These are phyloP conservation scores for Paraphaeosphaeria minitans DNA, from an alignment of 2,329 filamentous ascomycete species.

Conservation along the genomic window DNA sequence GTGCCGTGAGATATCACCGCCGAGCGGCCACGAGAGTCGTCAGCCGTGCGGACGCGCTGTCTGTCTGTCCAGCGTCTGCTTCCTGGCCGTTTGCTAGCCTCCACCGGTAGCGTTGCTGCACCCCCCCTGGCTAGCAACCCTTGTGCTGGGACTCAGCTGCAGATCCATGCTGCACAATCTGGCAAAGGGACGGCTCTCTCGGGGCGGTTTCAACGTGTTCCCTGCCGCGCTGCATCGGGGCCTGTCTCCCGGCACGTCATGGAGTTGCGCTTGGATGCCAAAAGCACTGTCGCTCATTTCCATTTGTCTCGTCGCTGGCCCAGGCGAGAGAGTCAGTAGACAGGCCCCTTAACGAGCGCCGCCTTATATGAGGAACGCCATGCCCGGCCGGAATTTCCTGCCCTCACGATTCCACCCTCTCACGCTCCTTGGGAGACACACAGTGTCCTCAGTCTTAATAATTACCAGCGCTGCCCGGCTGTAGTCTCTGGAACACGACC, in stretches of 20 bases:
- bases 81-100: constrained; percentile 1
- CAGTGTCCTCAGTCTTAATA: not conserved
- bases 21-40: not conserved
- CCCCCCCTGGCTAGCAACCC: constrained; percentile 16
- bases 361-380: constrained; percentile 39
- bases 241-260: constrained; percentile 49
- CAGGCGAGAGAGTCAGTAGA: constrained; percentile 39
- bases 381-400: constrained; percentile 32
- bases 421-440: constrained; percentile 29
- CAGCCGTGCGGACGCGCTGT: not conserved
- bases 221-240: constrained; percentile 23
- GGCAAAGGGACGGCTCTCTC: constrained; percentile 7
- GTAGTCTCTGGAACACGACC: constrained; percentile 38
- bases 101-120: constrained; percentile 16
- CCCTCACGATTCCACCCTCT: constrained; percentile 24
- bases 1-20: not conserved
- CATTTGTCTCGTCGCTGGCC: constrained; percentile 46
- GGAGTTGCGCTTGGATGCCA: constrained; percentile 42
- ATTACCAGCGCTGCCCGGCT: constrained; percentile 33
- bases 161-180: constrained; percentile 27
- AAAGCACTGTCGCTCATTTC: constrained; percentile 47
- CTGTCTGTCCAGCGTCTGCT: too few relatives aligned
- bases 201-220: constrained; percentile 37
- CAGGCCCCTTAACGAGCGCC: constrained; percentile 35
- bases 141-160: constrained; percentile 21